Base-by-base conservation (phyloP, 768 basidiomycete genomes). In the Cyathus striatus region DNA sequence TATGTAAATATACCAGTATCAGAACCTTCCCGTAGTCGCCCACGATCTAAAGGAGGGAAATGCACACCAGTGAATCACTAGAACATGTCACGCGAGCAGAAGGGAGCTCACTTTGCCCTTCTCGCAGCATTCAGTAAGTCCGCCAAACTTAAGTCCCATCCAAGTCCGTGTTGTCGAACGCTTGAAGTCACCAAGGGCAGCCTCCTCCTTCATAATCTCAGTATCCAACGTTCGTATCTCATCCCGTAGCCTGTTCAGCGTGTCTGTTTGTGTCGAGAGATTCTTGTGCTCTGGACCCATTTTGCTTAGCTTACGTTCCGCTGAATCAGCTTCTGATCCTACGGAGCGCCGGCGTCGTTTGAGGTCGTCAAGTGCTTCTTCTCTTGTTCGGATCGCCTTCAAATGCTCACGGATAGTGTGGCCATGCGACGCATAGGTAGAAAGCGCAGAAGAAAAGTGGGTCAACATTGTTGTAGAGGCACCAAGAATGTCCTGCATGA, bases 231-330 rank as follows among this genome's bases (percentile, higher is more conserved):
- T 53, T 1, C 81, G 69, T 41, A 95, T 94, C 56, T 94, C 85
- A 13, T 83, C 83, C 41, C 84, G 75, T 22, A 94, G 64, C 12
- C 68, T 66, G 50, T 82, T 82, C 36, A 96, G 64, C 1, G 70
- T 60, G 20, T 91, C 89, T 2, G 82, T 85, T 61, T 95, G 93
- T 42, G 67, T 51, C 2, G 66, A 63, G 25, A 91, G 64, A 51
- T 87, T 86, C 72, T 95, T 97, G 67, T 94, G 80, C 60, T 93
- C 90, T 0, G 86, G 74, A 49, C 75, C 76, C 92, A 96, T 94
- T 68, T 86, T 95, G 62, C 73, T 78, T 26, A 97, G 74, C 58
- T 94, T 95, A 69, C 75, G 87, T 51, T 95, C 91, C 2, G 90
- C 91, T 14, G 77, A 63, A 42, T 95, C 92, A 0, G 91, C 87